Conservation (phyloP, 1,139 yeast genomes). For the Taphrina deformans region DNA sequence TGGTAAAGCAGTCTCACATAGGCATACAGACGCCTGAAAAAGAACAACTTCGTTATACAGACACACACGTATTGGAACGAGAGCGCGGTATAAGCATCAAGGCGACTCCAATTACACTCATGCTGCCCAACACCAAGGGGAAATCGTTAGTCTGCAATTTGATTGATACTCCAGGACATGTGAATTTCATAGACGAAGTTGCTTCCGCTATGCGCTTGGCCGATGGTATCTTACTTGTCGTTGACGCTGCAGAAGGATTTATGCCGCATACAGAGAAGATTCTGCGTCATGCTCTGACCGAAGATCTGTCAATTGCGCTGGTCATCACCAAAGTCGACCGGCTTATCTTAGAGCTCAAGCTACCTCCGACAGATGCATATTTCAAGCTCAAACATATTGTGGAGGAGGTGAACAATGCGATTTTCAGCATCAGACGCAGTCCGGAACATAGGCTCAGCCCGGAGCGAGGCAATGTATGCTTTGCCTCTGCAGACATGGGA, state of each 20-base stretch:
- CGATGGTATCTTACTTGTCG: constrained; percentile 67
- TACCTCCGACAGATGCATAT: constrained; percentile 75
- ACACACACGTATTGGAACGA: constrained; percentile 66
- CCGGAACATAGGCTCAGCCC: constrained; percentile 53
- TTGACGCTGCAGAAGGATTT: constrained; percentile 86
- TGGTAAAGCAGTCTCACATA: constrained; percentile 64
- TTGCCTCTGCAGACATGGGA: constrained; percentile 65
- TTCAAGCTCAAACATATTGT: constrained; percentile 63
- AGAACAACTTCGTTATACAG: constrained; percentile 62
- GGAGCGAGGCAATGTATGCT: constrained; percentile 62
- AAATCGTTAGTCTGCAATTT: constrained; percentile 63
- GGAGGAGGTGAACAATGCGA: constrained; percentile 62
- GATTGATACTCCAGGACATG: constrained; percentile 90
- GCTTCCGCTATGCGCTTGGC: constrained; percentile 58
- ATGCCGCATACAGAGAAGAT: constrained; percentile 55
- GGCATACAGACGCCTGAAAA: constrained; percentile 46
- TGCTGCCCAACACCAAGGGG: constrained; percentile 58
- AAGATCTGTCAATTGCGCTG: constrained; percentile 57
- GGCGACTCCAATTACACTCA: constrained; percentile 60
- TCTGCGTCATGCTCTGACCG: constrained; percentile 53
- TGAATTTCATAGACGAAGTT: constrained; percentile 75
- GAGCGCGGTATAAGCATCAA: constrained; percentile 71
- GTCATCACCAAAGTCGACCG: constrained; percentile 84
- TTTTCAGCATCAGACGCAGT: constrained; percentile 47
- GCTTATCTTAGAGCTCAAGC: constrained; percentile 67